Conservation (phyloP, 768 basidiomycete species). For the Tylopilus cervinicoccineus region DNA sequence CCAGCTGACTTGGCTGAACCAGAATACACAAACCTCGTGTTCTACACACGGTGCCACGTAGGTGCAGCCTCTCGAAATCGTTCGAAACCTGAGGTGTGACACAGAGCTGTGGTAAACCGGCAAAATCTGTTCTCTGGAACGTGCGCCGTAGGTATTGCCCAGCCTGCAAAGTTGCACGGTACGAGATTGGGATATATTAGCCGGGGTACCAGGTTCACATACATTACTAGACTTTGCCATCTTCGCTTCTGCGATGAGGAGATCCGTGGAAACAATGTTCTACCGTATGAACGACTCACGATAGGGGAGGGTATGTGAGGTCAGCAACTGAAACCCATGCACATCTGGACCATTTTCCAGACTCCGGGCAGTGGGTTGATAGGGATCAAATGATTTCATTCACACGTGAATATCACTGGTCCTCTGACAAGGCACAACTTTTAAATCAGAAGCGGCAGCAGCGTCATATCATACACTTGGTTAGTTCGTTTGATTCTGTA, state of each 20-base stretch:
- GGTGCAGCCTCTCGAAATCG: not conserved
- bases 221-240: not conserved
- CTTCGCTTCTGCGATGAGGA: not conserved
- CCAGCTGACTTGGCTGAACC: slow-evolving; percentile 44
- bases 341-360: not conserved
- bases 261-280: not conserved
- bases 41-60: slow-evolving; percentile 24
- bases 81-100: not conserved
- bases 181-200: not conserved
- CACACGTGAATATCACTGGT: not conserved
- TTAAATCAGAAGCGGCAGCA: not conserved
- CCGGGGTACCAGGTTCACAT: not conserved
- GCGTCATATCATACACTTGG: not conserved
- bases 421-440: slow-evolving; percentile 5
- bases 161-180: slow-evolving; percentile 10
- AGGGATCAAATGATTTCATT: slow-evolving; percentile 8
- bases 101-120: slow-evolving; percentile 11
- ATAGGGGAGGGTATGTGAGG: slow-evolving; percentile 7
- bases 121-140: slow-evolving; percentile 12
- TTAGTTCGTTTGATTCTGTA: not conserved
- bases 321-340: not conserved
- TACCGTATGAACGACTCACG: not conserved
- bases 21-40: slow-evolving; percentile 43
- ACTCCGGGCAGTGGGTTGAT: slow-evolving; percentile 6
- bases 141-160: slow-evolving; percentile 19